A percentile compares a stretch with the other conserved stretches of the same genome.
Evolutionary conservation across 2,329 filamentous ascomycete genomes (phyloP).

Genomic region (Xylariaceae sp.): DNA sequence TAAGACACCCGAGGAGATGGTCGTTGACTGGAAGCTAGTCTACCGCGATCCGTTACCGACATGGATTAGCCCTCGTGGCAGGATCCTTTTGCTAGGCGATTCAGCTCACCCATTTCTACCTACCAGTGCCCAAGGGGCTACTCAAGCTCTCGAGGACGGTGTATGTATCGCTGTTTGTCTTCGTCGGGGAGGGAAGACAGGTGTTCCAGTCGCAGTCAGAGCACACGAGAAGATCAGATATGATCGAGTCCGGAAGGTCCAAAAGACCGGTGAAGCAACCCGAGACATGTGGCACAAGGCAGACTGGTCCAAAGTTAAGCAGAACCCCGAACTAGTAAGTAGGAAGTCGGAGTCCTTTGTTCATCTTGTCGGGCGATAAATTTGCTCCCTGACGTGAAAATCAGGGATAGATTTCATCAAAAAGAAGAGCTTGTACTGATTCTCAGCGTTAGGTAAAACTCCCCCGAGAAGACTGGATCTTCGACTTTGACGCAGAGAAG

Average conservation of each 20-base stretch:
- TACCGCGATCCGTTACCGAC: conserved; percentile 47
- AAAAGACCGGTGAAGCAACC: conserved; percentile 49
- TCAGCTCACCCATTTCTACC: conserved; percentile 49
- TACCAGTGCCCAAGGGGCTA: conserved; percentile 45
- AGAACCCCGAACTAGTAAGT: conserved; percentile 46
- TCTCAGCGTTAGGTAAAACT: too few species aligned
- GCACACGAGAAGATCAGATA: conserved; percentile 46
- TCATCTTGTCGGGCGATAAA: too few species aligned
- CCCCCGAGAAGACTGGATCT: conserved; percentile 50
- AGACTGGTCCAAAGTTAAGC: conserved; percentile 46
- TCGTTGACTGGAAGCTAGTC: conserved; percentile 50
- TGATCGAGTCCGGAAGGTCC: conserved; percentile 43
- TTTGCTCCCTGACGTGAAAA: too few species aligned
- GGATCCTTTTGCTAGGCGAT: conserved; percentile 46
- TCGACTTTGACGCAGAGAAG: conserved; percentile 47
- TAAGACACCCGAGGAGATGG: conserved; percentile 37
- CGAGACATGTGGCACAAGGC: conserved; percentile 54
- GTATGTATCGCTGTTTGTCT: conserved; percentile 45
- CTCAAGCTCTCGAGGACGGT: conserved; percentile 49
- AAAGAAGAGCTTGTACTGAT: too few species aligned
- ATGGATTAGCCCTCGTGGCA: conserved; percentile 42
- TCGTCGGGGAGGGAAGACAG: conserved; percentile 33
- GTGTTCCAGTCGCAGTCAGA: conserved; percentile 38
- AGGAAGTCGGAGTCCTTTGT: too few species aligned
- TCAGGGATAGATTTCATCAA: too few species aligned